Conservation (phyloP, 768 basidiomycete species). For the Leucocoprinus sp. region DNA sequence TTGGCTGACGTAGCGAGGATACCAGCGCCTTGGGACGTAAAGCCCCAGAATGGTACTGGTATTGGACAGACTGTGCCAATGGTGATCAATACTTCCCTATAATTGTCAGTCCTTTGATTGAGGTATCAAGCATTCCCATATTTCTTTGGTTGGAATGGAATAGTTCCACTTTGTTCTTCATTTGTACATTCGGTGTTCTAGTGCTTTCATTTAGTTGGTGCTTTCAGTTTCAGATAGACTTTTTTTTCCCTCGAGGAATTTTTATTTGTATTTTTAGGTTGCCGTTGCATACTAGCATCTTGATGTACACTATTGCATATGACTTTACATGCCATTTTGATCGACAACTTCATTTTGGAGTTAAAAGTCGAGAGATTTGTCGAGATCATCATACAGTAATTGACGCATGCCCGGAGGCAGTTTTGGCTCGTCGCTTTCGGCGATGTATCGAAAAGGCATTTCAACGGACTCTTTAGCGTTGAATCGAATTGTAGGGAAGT, state of each 20-base stretch:
- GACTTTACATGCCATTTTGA: background rate
- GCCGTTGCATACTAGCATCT: constrained; percentile 5
- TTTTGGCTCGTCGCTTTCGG: constrained; percentile 44
- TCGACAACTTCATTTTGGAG: background rate
- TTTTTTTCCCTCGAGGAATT: background rate
- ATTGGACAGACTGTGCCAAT: background rate
- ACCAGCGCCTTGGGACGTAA: constrained; percentile 67
- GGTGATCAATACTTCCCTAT: constrained; percentile 7
- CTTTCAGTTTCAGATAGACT: constrained; percentile 10
- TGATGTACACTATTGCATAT: constrained; percentile 6
- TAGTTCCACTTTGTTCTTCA: background rate
- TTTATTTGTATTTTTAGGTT: constrained; percentile 5
- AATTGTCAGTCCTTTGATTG: constrained; percentile 3
- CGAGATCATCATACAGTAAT: constrained; percentile 76
- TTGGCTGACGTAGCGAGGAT: constrained; percentile 63
- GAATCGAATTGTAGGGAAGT: constrained; percentile 86
- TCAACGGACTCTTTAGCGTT: constrained; percentile 85
- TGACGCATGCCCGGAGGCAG: constrained; percentile 89
- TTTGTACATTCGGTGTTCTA: background rate
- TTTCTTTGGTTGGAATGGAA: background rate
- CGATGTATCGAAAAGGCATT: constrained; percentile 88
- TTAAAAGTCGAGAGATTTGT: constrained; percentile 79
- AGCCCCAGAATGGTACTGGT: constrained; percentile 19
- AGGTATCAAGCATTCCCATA: background rate
- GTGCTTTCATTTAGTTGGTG: constrained; percentile 13